Base-by-base conservation (phyloP, 768 basidiomycete species). In the Cytidiella melzeri region DNA sequence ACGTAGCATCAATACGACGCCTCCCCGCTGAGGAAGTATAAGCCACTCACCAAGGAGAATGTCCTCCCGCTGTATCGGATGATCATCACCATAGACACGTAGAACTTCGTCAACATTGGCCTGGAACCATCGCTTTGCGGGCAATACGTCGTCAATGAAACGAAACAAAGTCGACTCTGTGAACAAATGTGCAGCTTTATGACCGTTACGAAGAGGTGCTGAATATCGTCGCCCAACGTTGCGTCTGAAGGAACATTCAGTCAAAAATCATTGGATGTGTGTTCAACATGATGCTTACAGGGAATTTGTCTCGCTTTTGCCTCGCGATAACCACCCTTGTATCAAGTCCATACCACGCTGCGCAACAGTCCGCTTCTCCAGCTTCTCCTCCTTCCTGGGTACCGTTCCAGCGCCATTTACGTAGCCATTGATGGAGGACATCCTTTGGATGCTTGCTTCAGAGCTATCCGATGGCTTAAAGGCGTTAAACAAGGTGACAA, bases 81-180 rank as follows among this genome's bases (percentile, higher is more conserved):
- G 68, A 38, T 65, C 57, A 11, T 53, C 54, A 7, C 65, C 78
- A 61, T 76, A 89, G 15, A 76, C 63, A 38, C 75, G 62, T 66
- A 89, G 57, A 54, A 92, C 81, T 19, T 69, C 60, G 49, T 86
- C 76, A 21, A 81, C 77, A 55, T 91, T 83, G 3, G 75, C 73
- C 49, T 75, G 77, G 64, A 92, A 84, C 85, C 89, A 92, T 51
- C 68, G 74, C 57, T 79, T 83, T 0, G 87, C 79, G 9, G 80
- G 76, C 5, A 79, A 75, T 41, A 86, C 56, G 36, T 74, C 72
- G 47, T 81, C 76, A 53, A 89, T 71, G 56, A 84, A 88, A 15
- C 73, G 74, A 63, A 87, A 87, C 52, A 80, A 69, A 24, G 82
- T 84, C 37, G 79, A 72, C 60, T 91, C 89, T 2, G 84, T 76